These are phyloP conservation scores for Penicillium cosmopolitanum DNA, from an alignment of 495 filamentous ascomycete species.

Conservation along the genomic window DNA sequence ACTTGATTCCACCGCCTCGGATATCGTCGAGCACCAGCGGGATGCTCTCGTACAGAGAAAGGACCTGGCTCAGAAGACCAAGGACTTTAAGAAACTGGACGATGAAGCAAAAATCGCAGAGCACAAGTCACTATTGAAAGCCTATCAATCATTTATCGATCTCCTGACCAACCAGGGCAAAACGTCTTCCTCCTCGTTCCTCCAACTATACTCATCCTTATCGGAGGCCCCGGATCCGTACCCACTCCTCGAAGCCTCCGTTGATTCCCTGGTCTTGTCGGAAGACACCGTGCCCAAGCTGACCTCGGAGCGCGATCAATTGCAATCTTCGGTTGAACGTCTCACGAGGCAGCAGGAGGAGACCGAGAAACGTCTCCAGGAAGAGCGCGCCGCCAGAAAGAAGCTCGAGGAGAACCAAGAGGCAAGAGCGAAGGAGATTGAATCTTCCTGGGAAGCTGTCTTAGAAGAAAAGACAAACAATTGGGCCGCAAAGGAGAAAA, in stretches of 20 bases:
- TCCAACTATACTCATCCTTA: conserved; percentile 88
- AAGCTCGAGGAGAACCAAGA: conserved; percentile 78
- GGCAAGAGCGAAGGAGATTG: conserved; percentile 78
- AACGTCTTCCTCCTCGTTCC: conserved; percentile 84
- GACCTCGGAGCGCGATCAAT: conserved; percentile 80
- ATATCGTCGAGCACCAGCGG: conserved; percentile 88
- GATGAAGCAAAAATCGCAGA: conserved; percentile 86
- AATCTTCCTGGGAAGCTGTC: conserved; percentile 89
- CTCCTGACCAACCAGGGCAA: conserved; percentile 93
- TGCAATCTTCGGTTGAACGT: conserved; percentile 75
- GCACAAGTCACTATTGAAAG: conserved; percentile 88
- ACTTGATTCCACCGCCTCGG: conserved; percentile 87
- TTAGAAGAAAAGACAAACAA: conserved; percentile 93
- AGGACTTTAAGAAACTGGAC: conserved; percentile 94
- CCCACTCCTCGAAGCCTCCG: conserved; percentile 91
- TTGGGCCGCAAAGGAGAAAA: conserved; percentile 93
- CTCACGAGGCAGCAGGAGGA: conserved; percentile 94
- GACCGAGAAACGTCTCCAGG: conserved; percentile 72
- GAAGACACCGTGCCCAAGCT: conserved; percentile 91
- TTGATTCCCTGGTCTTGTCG: conserved; percentile 87
- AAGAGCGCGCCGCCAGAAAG: conserved; percentile 72
- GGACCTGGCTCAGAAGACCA: conserved; percentile 96
- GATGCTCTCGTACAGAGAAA: conserved; percentile 94
- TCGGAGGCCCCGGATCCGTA: conserved; percentile 98
- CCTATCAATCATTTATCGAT: conserved; percentile 97